Evolutionary conservation across 2,329 filamentous ascomycete genomes (phyloP), one percentile per base, ranked within the genome.

Genomic region (Drechslerella stenobrocha): DNA sequence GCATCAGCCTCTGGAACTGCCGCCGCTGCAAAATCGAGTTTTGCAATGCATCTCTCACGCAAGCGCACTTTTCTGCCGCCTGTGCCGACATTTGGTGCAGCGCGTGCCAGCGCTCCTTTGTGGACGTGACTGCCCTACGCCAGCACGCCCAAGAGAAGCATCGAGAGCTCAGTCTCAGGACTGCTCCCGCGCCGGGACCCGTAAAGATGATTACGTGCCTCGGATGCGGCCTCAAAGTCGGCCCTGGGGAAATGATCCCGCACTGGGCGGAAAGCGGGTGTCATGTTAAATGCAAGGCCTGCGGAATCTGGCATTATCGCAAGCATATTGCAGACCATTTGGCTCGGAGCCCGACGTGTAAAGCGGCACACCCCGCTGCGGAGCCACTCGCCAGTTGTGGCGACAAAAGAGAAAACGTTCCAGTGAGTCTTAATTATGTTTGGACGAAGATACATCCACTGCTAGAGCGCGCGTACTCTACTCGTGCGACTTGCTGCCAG

Each of bases 231-330:
- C 44, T 48, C 30, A 24, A 52, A 24, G 15, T 26, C 22, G 32
- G 30, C 13, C 20, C n/a, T 9, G 53, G 32, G 20, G 20, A 50
- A 13, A 9, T 66, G 4, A 13, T 45, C 30, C n/a, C 11, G 3
- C 61, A 66, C 20, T 66, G 61, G 61, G 44, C n/a, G 4, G 48
- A 58, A 37, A 66, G 52, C 3, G 47, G 47, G 4, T 66, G 61
- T 11, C 52, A 66, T 23, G 15, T 42, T 7, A 4, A 53, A 53
- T 66, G 61, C 34, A 11, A 26, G 5, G 26, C 6, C 18, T 66
- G 61, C 13, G 23, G 23, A 4, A 44, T 23, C 8, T 66, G 61
- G 61, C 58, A 42, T 13, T 50, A 44, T 23, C 2, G 26, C 2
- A 53, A 66, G 22, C 48, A 42, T 13, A 44, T 48, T 20, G 47